Evolutionary conservation across 805 yeast species (phyloP), one percentile per base, ranked within the genome.

Genomic region (Cyberlindnera maritima): DNA sequence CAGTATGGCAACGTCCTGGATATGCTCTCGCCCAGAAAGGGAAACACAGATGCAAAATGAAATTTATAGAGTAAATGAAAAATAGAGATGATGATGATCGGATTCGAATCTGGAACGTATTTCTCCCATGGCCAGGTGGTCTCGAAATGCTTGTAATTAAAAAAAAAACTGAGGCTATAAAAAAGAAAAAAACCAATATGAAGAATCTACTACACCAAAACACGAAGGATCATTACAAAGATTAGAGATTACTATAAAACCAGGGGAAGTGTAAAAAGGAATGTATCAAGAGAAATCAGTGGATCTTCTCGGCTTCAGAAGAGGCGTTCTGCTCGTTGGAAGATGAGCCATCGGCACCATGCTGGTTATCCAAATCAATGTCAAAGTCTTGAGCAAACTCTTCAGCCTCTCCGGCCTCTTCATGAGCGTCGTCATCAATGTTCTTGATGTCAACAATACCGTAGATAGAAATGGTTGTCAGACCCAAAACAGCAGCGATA

Each of bases 401-500:
- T 20, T 44, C 41, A 17, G 53, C 31, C n/a, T 28, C 77, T n/a
- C n/a, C n/a, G n/a, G n/a, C n/a, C n/a, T n/a, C n/a, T n/a, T n/a
- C n/a, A n/a, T n/a, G n/a, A 45, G 86, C 82, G 60, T 75, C 74
- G 53, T 74, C 72, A 64, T 85, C 92, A 44, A 82, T 75, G 65
- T 82, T 74, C 63, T 80, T 77, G 66, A 87, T 75, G 56, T 91
- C 98, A 61, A 89, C 75, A 72, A 87, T 68, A 70, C 99, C 99
- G 69, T 92, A 94, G 66, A 82, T 60, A 41, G 85, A 77, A 61
- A 94, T 88, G 56, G 84, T 76, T 47, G 70, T 72, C 69, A 91
- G 71, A 67, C 99, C 99, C 17, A 88, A 68, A 53, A 88, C 63
- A 62, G 94, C 99, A 41, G 96, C 79, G 57, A 92, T 61, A 74